Conservation (phyloP, 2,329 filamentous ascomycete species). For the Beauveria australis region DNA sequence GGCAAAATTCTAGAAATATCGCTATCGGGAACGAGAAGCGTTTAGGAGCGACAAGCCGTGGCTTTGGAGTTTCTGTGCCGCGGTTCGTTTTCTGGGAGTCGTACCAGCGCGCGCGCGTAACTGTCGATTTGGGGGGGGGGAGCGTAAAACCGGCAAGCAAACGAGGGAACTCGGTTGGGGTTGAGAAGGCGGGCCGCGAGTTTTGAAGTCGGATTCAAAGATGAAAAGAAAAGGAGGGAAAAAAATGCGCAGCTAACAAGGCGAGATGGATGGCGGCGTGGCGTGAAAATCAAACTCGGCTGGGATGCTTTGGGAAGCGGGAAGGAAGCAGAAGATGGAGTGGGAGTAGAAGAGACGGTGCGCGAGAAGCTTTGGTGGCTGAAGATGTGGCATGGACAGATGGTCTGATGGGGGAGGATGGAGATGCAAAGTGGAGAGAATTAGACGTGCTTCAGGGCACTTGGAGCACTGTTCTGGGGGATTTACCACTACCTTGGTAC, state of each 20-base stretch:
- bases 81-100: neutral
- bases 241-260: neutral
- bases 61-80: neutral
- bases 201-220: neutral
- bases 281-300: neutral
- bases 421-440: neutral
- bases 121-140: neutral
- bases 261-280: neutral
- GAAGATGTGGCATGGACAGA: slow-evolving; percentile 6
- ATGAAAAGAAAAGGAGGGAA: neutral
- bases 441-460: neutral
- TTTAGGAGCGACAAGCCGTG: neutral
- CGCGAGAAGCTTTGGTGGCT: neutral
- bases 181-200: neutral
- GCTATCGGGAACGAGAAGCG: neutral
- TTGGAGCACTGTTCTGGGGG: neutral
- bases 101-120: neutral
- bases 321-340: neutral
- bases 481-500: neutral
- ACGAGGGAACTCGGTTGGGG: neutral
- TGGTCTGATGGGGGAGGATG: neutral
- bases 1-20: neutral
- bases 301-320: neutral
- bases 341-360: neutral
- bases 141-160: neutral